A percentile compares a stretch with the other conserved stretches of the same genome.
These are phyloP conservation scores for Brassica incana DNA, from an alignment of 345 rosid species.

Conservation along the genomic window DNA sequence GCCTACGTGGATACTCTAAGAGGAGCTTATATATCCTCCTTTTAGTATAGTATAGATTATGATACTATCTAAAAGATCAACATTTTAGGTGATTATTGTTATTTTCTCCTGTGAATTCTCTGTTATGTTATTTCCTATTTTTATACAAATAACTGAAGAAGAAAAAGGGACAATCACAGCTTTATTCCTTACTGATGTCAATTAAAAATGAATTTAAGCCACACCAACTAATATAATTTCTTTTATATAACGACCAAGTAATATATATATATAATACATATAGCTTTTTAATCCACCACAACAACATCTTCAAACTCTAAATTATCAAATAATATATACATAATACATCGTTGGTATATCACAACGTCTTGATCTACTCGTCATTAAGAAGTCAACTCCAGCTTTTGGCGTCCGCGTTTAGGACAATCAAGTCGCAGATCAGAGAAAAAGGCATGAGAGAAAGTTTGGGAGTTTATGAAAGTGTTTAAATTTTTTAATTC, in stretches of 20 bases:
- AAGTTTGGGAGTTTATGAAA: background rate
- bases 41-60: no score
- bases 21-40: no score
- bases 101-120: no score
- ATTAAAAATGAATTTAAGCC: background rate
- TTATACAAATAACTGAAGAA: background rate
- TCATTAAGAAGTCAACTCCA: slow-evolving; percentile 31
- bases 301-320: slow-evolving; percentile 6
- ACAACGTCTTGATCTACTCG: slow-evolving; percentile 17
- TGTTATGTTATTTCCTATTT: background rate
- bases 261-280: background rate
- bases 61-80: no score
- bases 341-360: background rate
- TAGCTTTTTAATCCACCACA: background rate
- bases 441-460: background rate
- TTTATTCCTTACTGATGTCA: background rate
- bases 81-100: no score
- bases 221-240: background rate
- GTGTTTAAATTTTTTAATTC: background rate
- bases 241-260: slow-evolving; percentile 19
- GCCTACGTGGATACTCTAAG: no score
- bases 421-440: background rate
- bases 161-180: background rate
- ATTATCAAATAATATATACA: background rate
- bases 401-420: slow-evolving; percentile 21